A percentile compares a stretch with the other conserved stretches of the same genome.
These are phyloP conservation scores for Fusarium domesticum DNA, from an alignment of 2,329 filamentous ascomycete species.

Conservation along the genomic window DNA sequence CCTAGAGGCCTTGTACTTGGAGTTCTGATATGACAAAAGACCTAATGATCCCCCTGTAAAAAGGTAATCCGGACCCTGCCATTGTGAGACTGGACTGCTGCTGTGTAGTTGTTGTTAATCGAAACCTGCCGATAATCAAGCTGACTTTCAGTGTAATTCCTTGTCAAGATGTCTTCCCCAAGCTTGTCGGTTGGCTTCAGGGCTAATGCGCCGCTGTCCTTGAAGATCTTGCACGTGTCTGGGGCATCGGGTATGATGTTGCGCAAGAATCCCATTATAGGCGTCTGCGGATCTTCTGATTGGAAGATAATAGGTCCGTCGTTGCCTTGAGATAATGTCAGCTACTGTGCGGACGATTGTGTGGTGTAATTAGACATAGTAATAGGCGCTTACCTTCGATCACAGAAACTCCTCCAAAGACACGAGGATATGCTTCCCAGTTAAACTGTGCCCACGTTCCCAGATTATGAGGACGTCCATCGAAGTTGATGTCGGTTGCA, in stretches of 20 bases:
- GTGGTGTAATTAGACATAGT: rapidly evolving
- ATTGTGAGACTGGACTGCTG: slow-evolving; percentile 18
- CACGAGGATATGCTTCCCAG: slow-evolving; percentile 15
- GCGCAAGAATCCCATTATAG: slow-evolving; percentile 9
- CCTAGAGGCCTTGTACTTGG: not conserved
- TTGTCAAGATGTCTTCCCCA: slow-evolving; percentile 14
- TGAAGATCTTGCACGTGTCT: slow-evolving; percentile 5
- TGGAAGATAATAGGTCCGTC: slow-evolving; percentile 15
- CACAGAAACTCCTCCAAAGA: slow-evolving; percentile 18
- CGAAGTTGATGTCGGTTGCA: slow-evolving; percentile 11
- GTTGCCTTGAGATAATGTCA: slow-evolving; percentile 12
- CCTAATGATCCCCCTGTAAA: not conserved
- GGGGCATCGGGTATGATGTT: slow-evolving; percentile 15
- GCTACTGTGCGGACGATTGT: not conserved
- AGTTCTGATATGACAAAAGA: not conserved
- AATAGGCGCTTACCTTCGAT: slow-evolving; percentile 13
- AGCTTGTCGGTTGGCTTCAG: slow-evolving; percentile 21
- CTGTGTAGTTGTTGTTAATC: slow-evolving; percentile 11
- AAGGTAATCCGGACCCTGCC: slow-evolving; percentile 8
- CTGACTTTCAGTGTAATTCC: slow-evolving; percentile 6
- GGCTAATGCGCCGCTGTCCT: slow-evolving; percentile 9
- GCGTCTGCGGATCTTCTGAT: slow-evolving; percentile 11
- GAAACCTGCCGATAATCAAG: slow-evolving; percentile 11
- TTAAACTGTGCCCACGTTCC: slow-evolving; percentile 21
- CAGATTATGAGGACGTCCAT: slow-evolving; percentile 15